phyloP scores from a whole-genome alignment of 345 rosid species.

The Clarkia xantiana region DNA sequence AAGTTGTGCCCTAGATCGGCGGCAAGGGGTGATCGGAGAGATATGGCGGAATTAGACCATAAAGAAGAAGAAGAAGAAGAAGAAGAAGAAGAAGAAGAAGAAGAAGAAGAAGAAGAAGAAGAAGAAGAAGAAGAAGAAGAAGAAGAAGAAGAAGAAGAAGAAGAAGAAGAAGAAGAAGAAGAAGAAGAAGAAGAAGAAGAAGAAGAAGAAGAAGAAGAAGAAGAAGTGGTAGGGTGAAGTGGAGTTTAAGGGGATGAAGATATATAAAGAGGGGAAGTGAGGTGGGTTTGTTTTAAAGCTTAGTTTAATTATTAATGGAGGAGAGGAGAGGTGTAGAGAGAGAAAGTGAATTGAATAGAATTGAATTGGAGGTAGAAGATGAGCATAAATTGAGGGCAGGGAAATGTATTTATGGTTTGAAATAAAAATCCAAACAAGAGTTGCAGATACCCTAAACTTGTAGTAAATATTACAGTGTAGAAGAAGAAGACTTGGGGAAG shows the following conservation, averaged over 20 bases:
- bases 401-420: slow-evolving; percentile 31
- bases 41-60: no score
- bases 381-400: slow-evolving; percentile 43
- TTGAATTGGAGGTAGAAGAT: slow-evolving; percentile 30
- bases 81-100: no score
- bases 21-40: no score
- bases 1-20: slow-evolving; percentile 1
- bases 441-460: slow-evolving; percentile 17
- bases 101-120: no score
- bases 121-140: no score
- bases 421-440: slow-evolving; percentile 24
- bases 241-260: no score
- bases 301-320: slow-evolving; percentile 53
- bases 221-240: slow-evolving; percentile 17
- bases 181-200: no score
- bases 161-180: no score
- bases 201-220: not conserved
- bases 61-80: no score
- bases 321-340: no score
- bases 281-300: slow-evolving; percentile 49
- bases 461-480: slow-evolving; percentile 16
- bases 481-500: no score
- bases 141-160: no score
- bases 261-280: slow-evolving; percentile 3
- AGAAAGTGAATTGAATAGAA: slow-evolving; percentile 25